A percentile compares a stretch with the other conserved stretches of the same genome.
Conservation (phyloP, 2,329 filamentous ascomycete species). For the Microdochium trichocladiopsis region DNA sequence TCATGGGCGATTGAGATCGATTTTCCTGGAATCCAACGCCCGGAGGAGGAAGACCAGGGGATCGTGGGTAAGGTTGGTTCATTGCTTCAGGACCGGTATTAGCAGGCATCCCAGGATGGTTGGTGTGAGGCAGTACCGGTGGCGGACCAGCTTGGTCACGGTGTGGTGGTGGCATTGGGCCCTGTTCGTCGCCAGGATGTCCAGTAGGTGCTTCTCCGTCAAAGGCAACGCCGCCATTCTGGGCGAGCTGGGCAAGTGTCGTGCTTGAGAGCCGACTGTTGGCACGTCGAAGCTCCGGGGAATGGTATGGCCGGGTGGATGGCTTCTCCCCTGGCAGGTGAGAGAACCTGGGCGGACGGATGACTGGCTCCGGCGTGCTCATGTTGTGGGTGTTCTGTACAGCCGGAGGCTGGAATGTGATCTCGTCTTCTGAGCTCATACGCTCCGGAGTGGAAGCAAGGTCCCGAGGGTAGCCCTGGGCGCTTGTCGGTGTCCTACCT, state of each 20-base stretch:
- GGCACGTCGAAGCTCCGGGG: slow-evolving; percentile 70
- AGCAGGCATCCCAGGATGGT: slow-evolving; percentile 43
- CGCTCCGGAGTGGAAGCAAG: slow-evolving; percentile 41
- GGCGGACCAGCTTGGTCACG: slow-evolving; percentile 31
- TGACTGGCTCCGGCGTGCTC: slow-evolving; percentile 66
- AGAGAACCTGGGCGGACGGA: slow-evolving; percentile 69
- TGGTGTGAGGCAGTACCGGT: slow-evolving; percentile 42
- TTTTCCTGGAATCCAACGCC: slow-evolving; percentile 30
- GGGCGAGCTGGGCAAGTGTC: slow-evolving; percentile 74
- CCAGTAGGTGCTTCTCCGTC: slow-evolving; percentile 10
- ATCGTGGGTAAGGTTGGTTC: slow-evolving; percentile 27
- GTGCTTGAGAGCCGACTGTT: slow-evolving; percentile 78
- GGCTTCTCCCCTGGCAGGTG: slow-evolving; percentile 69
- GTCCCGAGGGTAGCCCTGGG: slow-evolving; percentile 33
- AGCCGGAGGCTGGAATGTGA: slow-evolving; percentile 26
- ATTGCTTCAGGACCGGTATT: slow-evolving; percentile 49
- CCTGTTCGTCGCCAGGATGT: not conserved
- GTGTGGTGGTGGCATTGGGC: slow-evolving; percentile 15
- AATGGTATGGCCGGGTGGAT: slow-evolving; percentile 61
- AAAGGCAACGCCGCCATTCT: slow-evolving; percentile 50
- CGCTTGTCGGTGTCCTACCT: slow-evolving; percentile 25
- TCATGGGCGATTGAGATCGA: slow-evolving; percentile 38
- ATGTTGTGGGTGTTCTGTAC: not conserved
- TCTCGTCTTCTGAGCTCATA: slow-evolving; percentile 51
- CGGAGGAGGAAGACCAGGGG: slow-evolving; percentile 31